Evolutionary conservation across 495 filamentous ascomycete species (phyloP).

Genomic region (Xylaria cubensis): DNA sequence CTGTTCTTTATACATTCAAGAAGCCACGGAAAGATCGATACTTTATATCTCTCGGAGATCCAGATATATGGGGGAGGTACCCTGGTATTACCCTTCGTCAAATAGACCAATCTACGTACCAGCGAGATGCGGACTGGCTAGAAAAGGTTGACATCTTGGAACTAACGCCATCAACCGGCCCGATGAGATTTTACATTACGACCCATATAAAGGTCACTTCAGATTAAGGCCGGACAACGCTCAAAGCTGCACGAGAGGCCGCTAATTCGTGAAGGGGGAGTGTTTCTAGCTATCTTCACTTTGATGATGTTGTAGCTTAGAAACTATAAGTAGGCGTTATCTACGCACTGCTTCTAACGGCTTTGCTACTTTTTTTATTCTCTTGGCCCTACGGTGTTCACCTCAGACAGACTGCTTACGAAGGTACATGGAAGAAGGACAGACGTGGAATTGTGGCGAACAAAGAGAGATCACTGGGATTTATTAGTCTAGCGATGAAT

Average conservation of each 20-base stretch:
- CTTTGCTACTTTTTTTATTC: neutral
- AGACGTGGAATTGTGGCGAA: neutral
- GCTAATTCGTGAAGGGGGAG: neutral
- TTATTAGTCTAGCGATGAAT: no score
- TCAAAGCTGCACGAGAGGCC: neutral
- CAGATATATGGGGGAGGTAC: neutral
- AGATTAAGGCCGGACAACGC: neutral
- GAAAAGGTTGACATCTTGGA: no score
- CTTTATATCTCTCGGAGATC: neutral
- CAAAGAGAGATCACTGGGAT: neutral
- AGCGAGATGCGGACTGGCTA: neutral
- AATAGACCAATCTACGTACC: neutral
- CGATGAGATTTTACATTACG: neutral
- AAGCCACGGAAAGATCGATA: neutral
- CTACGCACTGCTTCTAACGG: neutral
- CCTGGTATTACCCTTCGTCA: neutral
- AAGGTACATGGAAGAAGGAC: neutral
- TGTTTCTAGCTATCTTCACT: neutral
- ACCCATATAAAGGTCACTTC: neutral
- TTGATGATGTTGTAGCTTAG: neutral
- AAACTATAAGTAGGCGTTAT: neutral
- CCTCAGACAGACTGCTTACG: neutral
- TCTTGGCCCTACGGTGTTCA: neutral
- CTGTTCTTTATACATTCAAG: neutral
- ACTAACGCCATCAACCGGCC: neutral